Percentiles rank a stretch among this genome's conserved stretches.
Evolutionary conservation across 2,329 filamentous ascomycete genomes (phyloP).

Genomic region (Alternaria sp.): DNA sequence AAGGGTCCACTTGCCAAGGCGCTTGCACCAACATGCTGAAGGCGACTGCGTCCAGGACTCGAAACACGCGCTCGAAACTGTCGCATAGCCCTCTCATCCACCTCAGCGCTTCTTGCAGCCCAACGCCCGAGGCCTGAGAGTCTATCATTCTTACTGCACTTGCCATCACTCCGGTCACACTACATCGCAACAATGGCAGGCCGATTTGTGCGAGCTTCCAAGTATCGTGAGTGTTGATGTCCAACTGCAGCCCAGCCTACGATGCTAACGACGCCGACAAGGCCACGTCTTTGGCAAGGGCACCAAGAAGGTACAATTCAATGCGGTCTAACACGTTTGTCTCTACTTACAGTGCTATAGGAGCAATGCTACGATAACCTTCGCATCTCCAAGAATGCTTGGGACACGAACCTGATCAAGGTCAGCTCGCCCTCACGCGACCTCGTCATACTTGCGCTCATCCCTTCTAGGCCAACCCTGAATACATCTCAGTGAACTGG

Average conservation of each 20-base stretch:
- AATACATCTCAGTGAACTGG: conserved; percentile 98
- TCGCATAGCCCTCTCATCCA: conserved; percentile 18
- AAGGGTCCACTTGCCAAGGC: conserved; percentile 26
- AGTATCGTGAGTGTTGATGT: conserved; percentile 66
- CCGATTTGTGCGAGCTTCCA: conserved; percentile 76
- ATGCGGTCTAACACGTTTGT: neutral
- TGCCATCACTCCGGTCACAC: conserved; percentile 10
- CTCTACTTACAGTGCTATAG: conserved; percentile 50
- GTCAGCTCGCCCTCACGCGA: conserved; percentile 61
- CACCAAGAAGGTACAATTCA: conserved; percentile 75
- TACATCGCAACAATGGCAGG: conserved; percentile 65
- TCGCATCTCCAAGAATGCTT: conserved; percentile 96
- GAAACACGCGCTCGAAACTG: conserved; percentile 25
- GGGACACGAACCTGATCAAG: conserved; percentile 99
- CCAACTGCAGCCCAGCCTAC: conserved; percentile 39
- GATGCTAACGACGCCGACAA: conserved; percentile 54
- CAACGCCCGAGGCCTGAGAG: conserved; percentile 19
- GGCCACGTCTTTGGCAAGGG: conserved; percentile 98
- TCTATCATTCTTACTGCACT: conserved; percentile 20
- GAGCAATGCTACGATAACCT: conserved; percentile 99
- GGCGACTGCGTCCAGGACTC: conserved; percentile 16
- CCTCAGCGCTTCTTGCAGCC: conserved; percentile 18
- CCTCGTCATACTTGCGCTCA: conserved; percentile 42
- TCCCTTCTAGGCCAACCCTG: conserved; percentile 79
- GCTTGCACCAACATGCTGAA: conserved; percentile 14